A percentile compares a stretch with the other conserved stretches of the same genome.
Evolutionary conservation across 768 basidiomycete genomes (phyloP).

Genomic region (Mycena chlorophos): DNA sequence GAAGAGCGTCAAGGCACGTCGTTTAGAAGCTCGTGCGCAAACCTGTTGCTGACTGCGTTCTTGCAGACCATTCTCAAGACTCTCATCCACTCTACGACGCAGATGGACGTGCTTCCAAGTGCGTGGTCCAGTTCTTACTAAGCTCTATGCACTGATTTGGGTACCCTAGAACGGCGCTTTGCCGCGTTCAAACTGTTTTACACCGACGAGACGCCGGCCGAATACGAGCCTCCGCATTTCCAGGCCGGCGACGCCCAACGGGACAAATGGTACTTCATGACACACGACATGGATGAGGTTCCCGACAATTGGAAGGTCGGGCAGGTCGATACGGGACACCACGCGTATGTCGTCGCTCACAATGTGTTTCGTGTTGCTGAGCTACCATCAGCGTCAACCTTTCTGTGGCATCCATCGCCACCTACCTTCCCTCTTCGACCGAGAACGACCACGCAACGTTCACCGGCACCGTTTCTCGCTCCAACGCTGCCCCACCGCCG

Average conservation of each 20-base stretch:
- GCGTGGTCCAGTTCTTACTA: conserved; percentile 25
- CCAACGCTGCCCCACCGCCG: conserved; percentile 29
- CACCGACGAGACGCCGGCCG: conserved; percentile 71
- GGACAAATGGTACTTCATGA: conserved; percentile 81
- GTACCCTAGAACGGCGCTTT: conserved; percentile 63
- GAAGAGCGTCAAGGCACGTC: conserved; percentile 68
- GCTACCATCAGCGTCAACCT: conserved; percentile 57
- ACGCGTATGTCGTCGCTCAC: conserved; percentile 49
- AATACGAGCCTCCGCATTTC: conserved; percentile 86
- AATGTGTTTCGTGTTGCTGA: not conserved
- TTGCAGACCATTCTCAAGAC: conserved; percentile 71
- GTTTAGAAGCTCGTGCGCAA: not conserved
- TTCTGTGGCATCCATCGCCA: conserved; percentile 70
- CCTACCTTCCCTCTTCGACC: conserved; percentile 63
- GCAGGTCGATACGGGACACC: conserved; percentile 67
- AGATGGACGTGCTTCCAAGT: conserved; percentile 82
- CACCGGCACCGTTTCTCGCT: conserved; percentile 45
- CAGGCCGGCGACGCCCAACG: conserved; percentile 67
- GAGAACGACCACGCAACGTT: conserved; percentile 61
- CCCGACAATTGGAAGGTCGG: conserved; percentile 77
- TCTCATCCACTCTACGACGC: conserved; percentile 73
- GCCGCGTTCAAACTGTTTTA: conserved; percentile 91
- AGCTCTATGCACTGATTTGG: conserved; percentile 4
- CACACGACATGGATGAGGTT: conserved; percentile 67
- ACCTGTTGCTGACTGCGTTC: not conserved